Evolutionary conservation across 148 eudicot species (phyloP), one percentile per base, ranked within the genome.

Genomic region (Rheum nobile): DNA sequence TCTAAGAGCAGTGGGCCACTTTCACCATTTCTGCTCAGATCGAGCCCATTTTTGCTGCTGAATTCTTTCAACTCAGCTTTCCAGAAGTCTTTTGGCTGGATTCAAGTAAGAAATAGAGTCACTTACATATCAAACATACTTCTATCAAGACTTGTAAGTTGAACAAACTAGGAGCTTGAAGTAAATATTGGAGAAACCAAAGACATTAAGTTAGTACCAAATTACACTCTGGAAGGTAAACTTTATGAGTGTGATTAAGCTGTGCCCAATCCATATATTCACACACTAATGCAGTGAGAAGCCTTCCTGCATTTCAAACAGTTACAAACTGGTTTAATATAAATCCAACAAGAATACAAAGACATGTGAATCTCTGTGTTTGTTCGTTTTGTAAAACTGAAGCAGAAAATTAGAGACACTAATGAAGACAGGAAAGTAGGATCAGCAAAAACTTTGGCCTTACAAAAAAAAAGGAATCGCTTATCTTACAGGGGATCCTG

Each of bases 221-320:
- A 79, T 95, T 95, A 77, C 92, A 91, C 79, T 92, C 97, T 22
- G 99, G 97, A 75, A 87, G 84, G 80, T 91, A 95, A 73, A 95
- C 97, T 85, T 95, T 92, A 55, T 81, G 79, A 28, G 96, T 90
- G 83, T 92, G 99, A 83, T 82, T 84, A 38, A 91, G 88, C 71
- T 92, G 88, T 35, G 97, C 97, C 99, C 99, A 92, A 75, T 95
- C 97, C 86, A 95, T 73, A 85, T 91, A 95, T 83, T 95, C 99
- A 84, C 96, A 95, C 74, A 95, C 79, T 72, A 94, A 79, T 21
- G 97, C 96, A 74, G 92, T 95, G 75, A 95, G 79, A 70, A 95
- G 88, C 82, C 91, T 86, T 77, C 99, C 97, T 95, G 93, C 77
- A 85, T 59, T 80, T 55, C 29, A 71, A 70, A 12, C 29, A 71